Evolutionary conservation across 2,329 filamentous ascomycete species (phyloP).

Genomic region (Calonectria ilicicola): DNA sequence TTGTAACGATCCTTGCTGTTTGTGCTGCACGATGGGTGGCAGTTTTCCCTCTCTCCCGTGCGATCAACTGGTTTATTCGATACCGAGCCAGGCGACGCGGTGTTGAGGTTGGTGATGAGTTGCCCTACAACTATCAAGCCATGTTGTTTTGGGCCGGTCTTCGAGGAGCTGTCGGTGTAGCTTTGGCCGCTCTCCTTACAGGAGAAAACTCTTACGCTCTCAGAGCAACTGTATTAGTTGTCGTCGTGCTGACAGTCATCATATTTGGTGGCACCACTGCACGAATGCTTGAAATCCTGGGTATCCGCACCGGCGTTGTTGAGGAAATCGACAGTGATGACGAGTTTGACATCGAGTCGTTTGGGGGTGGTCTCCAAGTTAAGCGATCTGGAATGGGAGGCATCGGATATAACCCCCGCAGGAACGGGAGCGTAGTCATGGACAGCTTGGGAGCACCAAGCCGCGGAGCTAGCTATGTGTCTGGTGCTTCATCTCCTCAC

Average conservation of each 20-base stretch:
- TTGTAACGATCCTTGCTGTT: slow-evolving; percentile 91
- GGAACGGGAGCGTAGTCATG: slow-evolving; percentile 71
- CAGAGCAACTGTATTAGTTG: slow-evolving; percentile 94
- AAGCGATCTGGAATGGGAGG: slow-evolving; percentile 79
- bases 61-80: slow-evolving; percentile 93
- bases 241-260: slow-evolving; percentile 97
- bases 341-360: slow-evolving; percentile 94
- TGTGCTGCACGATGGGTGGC: slow-evolving; percentile 93
- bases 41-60: slow-evolving; percentile 89
- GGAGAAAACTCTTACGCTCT: slow-evolving; percentile 86
- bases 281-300: slow-evolving; percentile 95
- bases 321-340: slow-evolving; percentile 98
- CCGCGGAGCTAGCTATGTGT: slow-evolving; percentile 62
- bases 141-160: slow-evolving; percentile 99
- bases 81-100: slow-evolving; percentile 85
- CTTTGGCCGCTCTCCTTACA: slow-evolving; percentile 87
- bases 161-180: slow-evolving; percentile 94
- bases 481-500: slow-evolving; percentile 64
- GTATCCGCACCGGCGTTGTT: slow-evolving; percentile 95
- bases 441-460: slow-evolving; percentile 59
- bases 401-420: slow-evolving; percentile 81
- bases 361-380: slow-evolving; percentile 79
- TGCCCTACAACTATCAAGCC: slow-evolving; percentile 96
- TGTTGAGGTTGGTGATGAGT: slow-evolving; percentile 81
- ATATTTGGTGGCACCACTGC: slow-evolving; percentile 98